Percentiles rank a stretch among this genome's conserved stretches.
Evolutionary conservation across 768 basidiomycete genomes (phyloP).

Genomic region (Kwoniella pini): DNA sequence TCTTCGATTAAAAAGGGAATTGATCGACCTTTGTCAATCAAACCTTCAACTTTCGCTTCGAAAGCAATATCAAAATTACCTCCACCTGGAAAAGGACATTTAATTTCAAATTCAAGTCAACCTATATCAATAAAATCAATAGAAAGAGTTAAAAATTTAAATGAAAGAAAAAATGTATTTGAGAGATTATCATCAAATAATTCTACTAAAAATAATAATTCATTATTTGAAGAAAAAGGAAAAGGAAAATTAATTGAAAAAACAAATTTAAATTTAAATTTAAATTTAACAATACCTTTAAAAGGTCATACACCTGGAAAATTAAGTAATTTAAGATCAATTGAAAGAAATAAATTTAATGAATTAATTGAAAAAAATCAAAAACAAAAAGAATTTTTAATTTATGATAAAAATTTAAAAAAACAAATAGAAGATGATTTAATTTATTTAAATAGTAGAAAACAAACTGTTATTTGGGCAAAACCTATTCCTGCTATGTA

Average conservation of each 20-base stretch:
- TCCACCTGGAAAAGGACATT: constrained; percentile 32
- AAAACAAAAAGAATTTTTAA: constrained; percentile 18
- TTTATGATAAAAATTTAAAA: background rate
- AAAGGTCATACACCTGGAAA: constrained; percentile 36
- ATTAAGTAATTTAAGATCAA: constrained; percentile 18
- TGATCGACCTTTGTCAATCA: constrained; percentile 6
- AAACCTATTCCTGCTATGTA: constrained; percentile 40
- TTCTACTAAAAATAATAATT: background rate
- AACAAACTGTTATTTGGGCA: constrained; percentile 35
- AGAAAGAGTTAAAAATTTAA: constrained; percentile 31
- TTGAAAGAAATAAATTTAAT: constrained; percentile 27
- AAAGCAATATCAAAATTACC: constrained; percentile 32
- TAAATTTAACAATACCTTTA: constrained; percentile 28
- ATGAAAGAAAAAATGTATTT: constrained; percentile 17
- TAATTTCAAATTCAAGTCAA: constrained; percentile 4
- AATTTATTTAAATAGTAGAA: constrained; percentile 23
- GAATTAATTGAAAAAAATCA: constrained; percentile 9
- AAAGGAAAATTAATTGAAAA: background rate
- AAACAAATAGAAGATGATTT: constrained; percentile 23
- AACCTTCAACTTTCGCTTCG: constrained; percentile 22
- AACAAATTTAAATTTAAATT: background rate
- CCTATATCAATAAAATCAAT: constrained; percentile 11
- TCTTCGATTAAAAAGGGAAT: too few relatives aligned
- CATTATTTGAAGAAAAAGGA: background rate
- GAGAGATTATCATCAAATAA: constrained; percentile 13